Conservation (phyloP, 106 monocot genomes). For the Dioscorea zingiberensis region DNA sequence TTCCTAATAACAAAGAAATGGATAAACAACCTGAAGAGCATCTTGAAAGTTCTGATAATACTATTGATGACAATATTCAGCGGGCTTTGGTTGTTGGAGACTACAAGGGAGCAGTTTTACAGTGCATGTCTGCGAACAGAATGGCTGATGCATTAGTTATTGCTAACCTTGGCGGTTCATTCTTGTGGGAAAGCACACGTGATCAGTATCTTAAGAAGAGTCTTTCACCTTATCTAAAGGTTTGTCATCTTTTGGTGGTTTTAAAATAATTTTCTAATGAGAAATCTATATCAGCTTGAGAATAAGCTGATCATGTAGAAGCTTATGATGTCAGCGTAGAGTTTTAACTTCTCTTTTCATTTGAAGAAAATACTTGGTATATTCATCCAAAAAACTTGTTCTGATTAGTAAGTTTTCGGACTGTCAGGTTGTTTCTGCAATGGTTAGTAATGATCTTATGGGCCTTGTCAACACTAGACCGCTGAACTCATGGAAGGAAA, state of each 20-base stretch:
- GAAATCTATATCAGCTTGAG: too few relatives aligned
- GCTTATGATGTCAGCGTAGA: too few relatives aligned
- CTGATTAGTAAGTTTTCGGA: neutral
- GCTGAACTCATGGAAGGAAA: conserved; percentile 86
- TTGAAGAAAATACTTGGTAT: too few relatives aligned
- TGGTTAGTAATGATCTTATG: conserved; percentile 92
- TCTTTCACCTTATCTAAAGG: conserved; percentile 79
- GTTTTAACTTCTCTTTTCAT: too few relatives aligned
- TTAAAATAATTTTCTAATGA: too few relatives aligned
- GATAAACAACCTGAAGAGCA: conserved; percentile 17
- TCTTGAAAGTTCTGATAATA: conserved; percentile 34
- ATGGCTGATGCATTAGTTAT: conserved; percentile 98
- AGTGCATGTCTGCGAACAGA: conserved; percentile 69
- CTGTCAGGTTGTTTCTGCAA: conserved; percentile 78
- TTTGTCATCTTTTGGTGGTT: conserved; percentile 7
- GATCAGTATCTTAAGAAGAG: conserved; percentile 76
- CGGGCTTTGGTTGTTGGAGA: conserved; percentile 90
- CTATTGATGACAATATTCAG: conserved; percentile 74
- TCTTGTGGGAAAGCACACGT: conserved; percentile 72
- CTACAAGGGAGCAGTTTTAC: conserved; percentile 79
- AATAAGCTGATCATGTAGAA: too few relatives aligned
- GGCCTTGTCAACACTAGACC: conserved; percentile 80
- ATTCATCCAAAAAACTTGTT: too few relatives aligned
- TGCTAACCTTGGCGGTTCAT: conserved; percentile 68
- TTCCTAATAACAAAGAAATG: conserved; percentile 33